Evolutionary conservation across 225 moss, liverwort and hornwort genomes (phyloP), one percentile per base, ranked within the genome.

Genomic region (Thuidium tamariscinum): DNA sequence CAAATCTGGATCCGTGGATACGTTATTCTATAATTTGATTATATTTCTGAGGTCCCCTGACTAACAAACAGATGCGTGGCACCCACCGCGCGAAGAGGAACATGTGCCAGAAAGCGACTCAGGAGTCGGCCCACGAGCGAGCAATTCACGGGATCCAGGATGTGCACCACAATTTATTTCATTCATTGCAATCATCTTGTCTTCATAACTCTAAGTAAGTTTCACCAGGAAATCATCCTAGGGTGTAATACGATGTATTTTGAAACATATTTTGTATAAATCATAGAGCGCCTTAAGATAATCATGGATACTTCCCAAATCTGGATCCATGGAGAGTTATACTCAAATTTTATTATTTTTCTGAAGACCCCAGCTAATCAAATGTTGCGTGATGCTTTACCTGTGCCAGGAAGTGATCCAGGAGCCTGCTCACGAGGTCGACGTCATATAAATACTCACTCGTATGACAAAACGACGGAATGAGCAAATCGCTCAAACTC

Each of bases 361-460:
- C 52, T 60, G 27, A 41, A 18, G 42, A 42, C 7, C 30, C 39
- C 32, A 41, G 42, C 55, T 60, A 77, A 17, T 27, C 26, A 16
- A 55, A 56, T 32, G 34, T 22, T 61, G 80, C 46, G n/a, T 16
- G 46, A 25, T 49, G 64, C 27, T 6, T 36, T 82, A 87, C 87
- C 83, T 87, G 93, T 65, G 89, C 85, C 60, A 96, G 84, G 66
- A 97, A 98, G 84, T 91, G 91, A 76, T 97, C 95, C 77, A 98
- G 78, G 74, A 98, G 93, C 62, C 97, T 94, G 79, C 95, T 95
- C 61, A 98, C 97, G 82, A 96, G 91, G 69, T 98, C 98, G 46
- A 98, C 92, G 42, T 98, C 97, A 54, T 93, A 98, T 63, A 95
- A 90, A 42, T 95, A 95, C 86, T 98, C 96, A 78, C 88, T 89